Evolutionary conservation across 768 basidiomycete genomes (phyloP).

Genomic region (Coprinopsis strossmayeri): DNA sequence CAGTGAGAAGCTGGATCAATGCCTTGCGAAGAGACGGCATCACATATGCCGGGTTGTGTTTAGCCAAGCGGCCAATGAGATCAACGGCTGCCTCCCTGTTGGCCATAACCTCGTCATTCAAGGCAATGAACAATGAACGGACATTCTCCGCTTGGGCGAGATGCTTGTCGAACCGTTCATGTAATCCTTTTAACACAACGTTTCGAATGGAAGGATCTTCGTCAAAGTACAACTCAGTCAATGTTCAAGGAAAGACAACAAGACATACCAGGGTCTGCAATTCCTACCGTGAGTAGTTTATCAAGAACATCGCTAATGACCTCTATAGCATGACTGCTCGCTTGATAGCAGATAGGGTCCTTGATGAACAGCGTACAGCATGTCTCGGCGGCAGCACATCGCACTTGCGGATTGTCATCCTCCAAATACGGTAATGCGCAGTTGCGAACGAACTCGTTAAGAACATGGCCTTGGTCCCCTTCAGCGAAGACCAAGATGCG

Average conservation of each 20-base stretch:
- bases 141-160: constrained; percentile 98
- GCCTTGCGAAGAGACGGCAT: constrained; percentile 97
- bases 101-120: constrained; percentile 95
- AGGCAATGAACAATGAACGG: constrained; percentile 92
- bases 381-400: constrained; percentile 84
- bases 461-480: constrained; percentile 61
- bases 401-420: constrained; percentile 82
- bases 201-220: constrained; percentile 77
- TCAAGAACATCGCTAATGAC: constrained; percentile 98
- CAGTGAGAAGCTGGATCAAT: constrained; percentile 91
- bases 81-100: constrained; percentile 88
- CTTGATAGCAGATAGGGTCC: constrained; percentile 94
- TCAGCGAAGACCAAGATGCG: neutral
- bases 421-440: constrained; percentile 92
- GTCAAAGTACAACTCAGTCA: neutral
- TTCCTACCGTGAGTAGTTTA: constrained; percentile 90
- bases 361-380: constrained; percentile 89
- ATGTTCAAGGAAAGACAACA: constrained; percentile 6
- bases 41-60: constrained; percentile 96
- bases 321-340: constrained; percentile 93
- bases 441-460: constrained; percentile 93
- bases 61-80: constrained; percentile 88
- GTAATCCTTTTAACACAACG: constrained; percentile 79
- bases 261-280: constrained; percentile 84
- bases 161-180: constrained; percentile 94